A percentile compares a stretch with the other conserved stretches of the same genome.
Evolutionary conservation across 345 rosid species (phyloP).

Genomic region (Cochlearia excelsa): DNA sequence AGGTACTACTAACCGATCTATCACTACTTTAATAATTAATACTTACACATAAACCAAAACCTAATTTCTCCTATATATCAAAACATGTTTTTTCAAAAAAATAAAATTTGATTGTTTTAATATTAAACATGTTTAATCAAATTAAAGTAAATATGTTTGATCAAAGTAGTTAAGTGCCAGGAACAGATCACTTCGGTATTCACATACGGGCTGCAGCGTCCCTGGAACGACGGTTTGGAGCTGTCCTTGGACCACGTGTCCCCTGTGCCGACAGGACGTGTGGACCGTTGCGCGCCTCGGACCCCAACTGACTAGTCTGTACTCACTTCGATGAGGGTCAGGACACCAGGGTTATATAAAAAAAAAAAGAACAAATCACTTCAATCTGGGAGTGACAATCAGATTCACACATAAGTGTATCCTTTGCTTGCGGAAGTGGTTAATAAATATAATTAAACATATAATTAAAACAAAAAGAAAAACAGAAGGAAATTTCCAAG

Average conservation of each 20-base stretch:
- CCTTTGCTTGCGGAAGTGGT: conserved; percentile 33
- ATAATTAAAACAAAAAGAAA: not conserved
- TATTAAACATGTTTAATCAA: not conserved
- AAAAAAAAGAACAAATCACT: conserved; percentile 35
- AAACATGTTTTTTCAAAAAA: conserved; percentile 15
- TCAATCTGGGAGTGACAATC: conserved; percentile 23
- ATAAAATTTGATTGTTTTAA: not conserved
- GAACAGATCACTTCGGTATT: conserved; percentile 33
- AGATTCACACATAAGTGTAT: conserved; percentile 20
- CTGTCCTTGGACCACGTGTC: no score
- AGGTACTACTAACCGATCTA: conserved; percentile 39
- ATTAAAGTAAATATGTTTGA: not conserved
- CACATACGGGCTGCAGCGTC: no score
- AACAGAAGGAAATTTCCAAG: conserved; percentile 17
- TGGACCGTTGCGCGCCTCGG: no score
- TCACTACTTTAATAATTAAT: conserved; percentile 33
- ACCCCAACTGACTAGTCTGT: no score
- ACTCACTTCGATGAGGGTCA: no score
- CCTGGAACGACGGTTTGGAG: no score
- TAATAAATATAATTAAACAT: not conserved
- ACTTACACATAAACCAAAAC: conserved; percentile 15
- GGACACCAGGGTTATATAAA: no score
- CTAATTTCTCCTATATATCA: not conserved
- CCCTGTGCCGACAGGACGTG: no score
- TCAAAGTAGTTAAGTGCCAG: not conserved